Conservation (phyloP, 192 early-diverging fungal genomes). For the Coemansia sp. region DNA sequence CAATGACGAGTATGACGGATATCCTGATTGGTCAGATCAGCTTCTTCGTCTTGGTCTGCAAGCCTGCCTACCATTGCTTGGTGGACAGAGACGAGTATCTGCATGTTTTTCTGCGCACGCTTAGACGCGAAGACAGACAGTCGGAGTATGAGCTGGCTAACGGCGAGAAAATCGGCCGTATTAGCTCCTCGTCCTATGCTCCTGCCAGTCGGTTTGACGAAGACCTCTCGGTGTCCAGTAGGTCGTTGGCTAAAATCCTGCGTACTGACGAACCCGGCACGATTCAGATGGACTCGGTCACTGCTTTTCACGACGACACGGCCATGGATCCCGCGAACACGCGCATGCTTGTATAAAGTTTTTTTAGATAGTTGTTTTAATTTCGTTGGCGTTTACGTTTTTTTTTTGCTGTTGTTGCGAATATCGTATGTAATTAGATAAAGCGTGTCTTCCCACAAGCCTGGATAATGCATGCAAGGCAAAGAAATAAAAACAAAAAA, state of each 20-base stretch:
- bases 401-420: too few species aligned
- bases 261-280: not conserved
- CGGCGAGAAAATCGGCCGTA: slow-evolving; percentile 19
- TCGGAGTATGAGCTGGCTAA: slow-evolving; percentile 43
- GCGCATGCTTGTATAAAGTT: slow-evolving; percentile 12
- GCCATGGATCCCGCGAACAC: not conserved
- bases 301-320: not conserved
- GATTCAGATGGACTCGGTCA: not conserved
- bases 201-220: not conserved
- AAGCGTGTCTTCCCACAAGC: not conserved
- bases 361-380: not conserved
- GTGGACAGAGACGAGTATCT: slow-evolving; percentile 24
- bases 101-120: slow-evolving; percentile 22
- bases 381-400: too few species aligned
- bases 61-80: slow-evolving; percentile 26
- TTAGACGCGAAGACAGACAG: slow-evolving; percentile 21
- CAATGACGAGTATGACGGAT: slow-evolving; percentile 31
- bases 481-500: not conserved
- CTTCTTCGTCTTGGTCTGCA: slow-evolving; percentile 17
- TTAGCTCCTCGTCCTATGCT: slow-evolving; percentile 11
- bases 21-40: slow-evolving; percentile 27
- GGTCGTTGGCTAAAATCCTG: slow-evolving; percentile 20
- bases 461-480: too few species aligned
- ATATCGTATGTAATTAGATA: too few species aligned
- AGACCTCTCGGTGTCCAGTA: slow-evolving; percentile 15